A percentile compares a stretch with the other conserved stretches of the same genome.
phyloP scores from a whole-genome alignment of 768 basidiomycete species.

The Termitomyces titanicus region DNA sequence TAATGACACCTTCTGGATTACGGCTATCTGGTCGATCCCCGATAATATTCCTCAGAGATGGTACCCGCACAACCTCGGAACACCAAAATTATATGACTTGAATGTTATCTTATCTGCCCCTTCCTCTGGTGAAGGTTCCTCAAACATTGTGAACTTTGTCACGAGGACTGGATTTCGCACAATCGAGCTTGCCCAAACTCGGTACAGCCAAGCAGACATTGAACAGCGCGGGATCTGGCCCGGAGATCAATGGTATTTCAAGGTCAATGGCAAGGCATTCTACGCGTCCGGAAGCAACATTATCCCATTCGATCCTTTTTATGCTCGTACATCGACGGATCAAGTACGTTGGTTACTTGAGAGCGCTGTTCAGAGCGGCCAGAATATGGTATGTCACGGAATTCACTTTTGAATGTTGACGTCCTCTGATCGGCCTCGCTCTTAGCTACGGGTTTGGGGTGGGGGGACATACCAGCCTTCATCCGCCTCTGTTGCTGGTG shows the following conservation, averaged over 20 bases:
- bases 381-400: slow-evolving; percentile 49
- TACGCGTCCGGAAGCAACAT: slow-evolving; percentile 55
- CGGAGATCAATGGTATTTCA: slow-evolving; percentile 60
- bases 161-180: slow-evolving; percentile 58
- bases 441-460: slow-evolving; percentile 58
- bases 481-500: slow-evolving; percentile 32
- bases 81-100: slow-evolving; percentile 51
- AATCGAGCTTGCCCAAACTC: slow-evolving; percentile 45
- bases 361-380: slow-evolving; percentile 50
- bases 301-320: slow-evolving; percentile 62
- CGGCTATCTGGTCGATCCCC: slow-evolving; percentile 41
- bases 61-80: slow-evolving; percentile 55
- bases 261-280: slow-evolving; percentile 54
- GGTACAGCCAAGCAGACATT: slow-evolving; percentile 43
- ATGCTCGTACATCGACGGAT: slow-evolving; percentile 45
- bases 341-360: slow-evolving; percentile 53
- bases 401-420: neutral
- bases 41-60: slow-evolving; percentile 45
- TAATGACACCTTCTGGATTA: slow-evolving; percentile 34
- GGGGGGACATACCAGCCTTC: slow-evolving; percentile 53
- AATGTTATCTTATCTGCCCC: slow-evolving; percentile 34
- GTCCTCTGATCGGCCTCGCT: neutral
- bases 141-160: slow-evolving; percentile 30
- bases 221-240: slow-evolving; percentile 47
- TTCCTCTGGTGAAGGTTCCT: neutral